These are phyloP conservation scores for Cenchrus fungigraminus DNA, from an alignment of 176 grass and related monocot species.

Conservation along the genomic window DNA sequence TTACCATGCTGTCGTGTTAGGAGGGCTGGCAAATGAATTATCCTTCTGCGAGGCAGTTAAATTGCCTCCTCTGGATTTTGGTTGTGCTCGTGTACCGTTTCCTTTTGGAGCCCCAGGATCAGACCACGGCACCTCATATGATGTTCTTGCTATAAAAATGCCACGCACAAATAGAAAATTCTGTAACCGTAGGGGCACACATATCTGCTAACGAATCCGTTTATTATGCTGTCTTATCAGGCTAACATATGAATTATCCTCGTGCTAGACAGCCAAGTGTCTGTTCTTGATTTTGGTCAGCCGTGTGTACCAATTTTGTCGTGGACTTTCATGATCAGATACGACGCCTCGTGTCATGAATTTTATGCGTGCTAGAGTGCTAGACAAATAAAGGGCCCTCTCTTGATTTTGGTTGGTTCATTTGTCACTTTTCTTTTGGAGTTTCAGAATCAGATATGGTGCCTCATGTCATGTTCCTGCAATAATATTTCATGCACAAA, in stretches of 20 bases:
- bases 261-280: neutral
- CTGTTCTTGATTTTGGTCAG: neutral
- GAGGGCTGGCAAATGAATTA: neutral
- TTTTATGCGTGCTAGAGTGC: neutral
- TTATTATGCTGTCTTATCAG: neutral
- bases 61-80: neutral
- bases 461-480: neutral
- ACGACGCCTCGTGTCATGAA: neutral
- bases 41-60: neutral
- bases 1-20: neutral
- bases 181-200: neutral
- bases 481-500: neutral
- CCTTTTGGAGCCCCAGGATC: neutral
- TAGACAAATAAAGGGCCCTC: neutral
- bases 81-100: neutral
- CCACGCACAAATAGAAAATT: neutral
- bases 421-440: neutral
- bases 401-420: neutral
- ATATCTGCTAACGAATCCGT: too few relatives aligned
- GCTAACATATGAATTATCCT: neutral
- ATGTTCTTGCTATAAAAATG: neutral
- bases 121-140: too few relatives aligned
- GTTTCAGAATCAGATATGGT: neutral
- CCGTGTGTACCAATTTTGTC: neutral
- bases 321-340: neutral